These are phyloP conservation scores for Dorcoceras hygrometricum DNA, from an alignment of 257 asterid species.

Conservation along the genomic window DNA sequence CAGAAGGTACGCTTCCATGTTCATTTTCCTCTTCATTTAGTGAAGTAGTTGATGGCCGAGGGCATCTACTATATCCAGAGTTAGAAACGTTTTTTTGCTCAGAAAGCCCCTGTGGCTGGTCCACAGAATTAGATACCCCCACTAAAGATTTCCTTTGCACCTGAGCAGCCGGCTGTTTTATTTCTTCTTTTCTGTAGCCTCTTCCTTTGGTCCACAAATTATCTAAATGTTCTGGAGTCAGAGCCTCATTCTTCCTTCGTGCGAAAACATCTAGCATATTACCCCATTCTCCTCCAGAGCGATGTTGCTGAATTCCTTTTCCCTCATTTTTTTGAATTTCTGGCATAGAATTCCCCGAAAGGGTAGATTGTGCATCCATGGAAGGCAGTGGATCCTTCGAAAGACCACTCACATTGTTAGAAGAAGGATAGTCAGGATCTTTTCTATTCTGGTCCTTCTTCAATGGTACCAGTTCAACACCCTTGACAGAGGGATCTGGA, in stretches of 20 bases:
- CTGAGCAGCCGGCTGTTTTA: constrained; percentile 35
- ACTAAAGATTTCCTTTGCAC: constrained; percentile 34
- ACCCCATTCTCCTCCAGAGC: constrained; percentile 88
- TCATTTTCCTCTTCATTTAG: constrained; percentile 47
- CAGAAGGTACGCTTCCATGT: constrained; percentile 36
- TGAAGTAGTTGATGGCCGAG: constrained; percentile 22
- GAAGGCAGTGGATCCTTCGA: constrained; percentile 90
- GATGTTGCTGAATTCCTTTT: constrained; percentile 44
- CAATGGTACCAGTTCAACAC: constrained; percentile 87
- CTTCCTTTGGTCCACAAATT: constrained; percentile 96
- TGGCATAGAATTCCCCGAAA: constrained; percentile 74
- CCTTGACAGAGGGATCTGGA: constrained; percentile 72
- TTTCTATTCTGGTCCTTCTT: constrained; percentile 56
- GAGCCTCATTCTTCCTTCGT: constrained; percentile 68
- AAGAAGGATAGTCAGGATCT: constrained; percentile 34
- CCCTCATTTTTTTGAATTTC: constrained; percentile 51
- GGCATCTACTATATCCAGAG: constrained; percentile 32
- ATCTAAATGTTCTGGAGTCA: constrained; percentile 94
- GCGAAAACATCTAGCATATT: constrained; percentile 67
- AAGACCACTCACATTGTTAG: constrained; percentile 36
- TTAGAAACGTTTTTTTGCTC: constrained; percentile 32
- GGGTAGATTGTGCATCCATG: constrained; percentile 65
- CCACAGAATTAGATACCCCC: constrained; percentile 46
- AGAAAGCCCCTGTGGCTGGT: constrained; percentile 37
- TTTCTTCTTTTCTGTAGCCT: constrained; percentile 61